Base-by-base conservation (phyloP, 345 rosid species). In the Moricandia arvensis region DNA sequence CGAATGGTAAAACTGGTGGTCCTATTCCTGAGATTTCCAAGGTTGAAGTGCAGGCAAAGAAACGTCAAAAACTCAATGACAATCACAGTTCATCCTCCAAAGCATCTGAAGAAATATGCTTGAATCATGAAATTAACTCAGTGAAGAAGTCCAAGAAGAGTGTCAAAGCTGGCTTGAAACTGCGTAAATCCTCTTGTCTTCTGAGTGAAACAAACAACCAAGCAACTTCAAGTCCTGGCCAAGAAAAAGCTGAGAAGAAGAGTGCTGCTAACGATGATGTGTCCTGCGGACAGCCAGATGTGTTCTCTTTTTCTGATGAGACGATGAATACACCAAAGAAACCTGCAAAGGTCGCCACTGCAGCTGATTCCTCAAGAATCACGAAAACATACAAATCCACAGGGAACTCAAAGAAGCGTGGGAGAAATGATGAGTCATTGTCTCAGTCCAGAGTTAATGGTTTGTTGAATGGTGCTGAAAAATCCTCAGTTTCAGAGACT, bases 311-410 rank as follows among this genome's bases (percentile, higher is more conserved):
- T 8, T 64, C 67, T 33, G 66, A 6, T 54, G 59, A 62, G 57
- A 78, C 58, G 68, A 63, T 38, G 35, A 29, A 57, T 54, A 74
- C 61, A 58, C 73, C 35, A 7, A 77, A 75, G 60, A 78, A 69
- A 47, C 49, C 29, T 5, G 51, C 59, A 68, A 74, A 77, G 59
- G 65, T 75, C 49, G 62, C 68, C 35, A 63, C 24, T 38, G 47
- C 57, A 27, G 54, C 53, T 17, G 82, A 76, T 59, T 79, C 81
- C 54, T 31, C 79, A 12, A 76, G 71, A 35, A 81, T 69, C 66
- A 78, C 88, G 76, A 76, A 82, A 66, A 81, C 89, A 57, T 74
- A 80, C 70, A 81, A 69, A 75, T 33, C 21, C 30, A 61, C 49
- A 73, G 84, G 64, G 49, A 82, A 43, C 55, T 29, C 75, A 38